Evolutionary conservation across 805 yeast species (phyloP).

Genomic region (Nakazawaea anatomiae): DNA sequence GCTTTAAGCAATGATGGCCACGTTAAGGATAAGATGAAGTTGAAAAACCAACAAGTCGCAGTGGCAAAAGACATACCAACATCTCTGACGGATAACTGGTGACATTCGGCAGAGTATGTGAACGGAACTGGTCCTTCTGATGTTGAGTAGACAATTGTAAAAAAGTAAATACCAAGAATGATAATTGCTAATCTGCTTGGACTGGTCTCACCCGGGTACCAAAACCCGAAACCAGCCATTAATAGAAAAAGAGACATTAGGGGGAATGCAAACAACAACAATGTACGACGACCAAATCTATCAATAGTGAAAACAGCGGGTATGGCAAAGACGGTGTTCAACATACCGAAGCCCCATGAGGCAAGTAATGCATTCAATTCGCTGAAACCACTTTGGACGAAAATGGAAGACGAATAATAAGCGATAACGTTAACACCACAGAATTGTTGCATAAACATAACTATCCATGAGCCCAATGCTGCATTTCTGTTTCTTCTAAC

Average conservation of each 20-base stretch:
- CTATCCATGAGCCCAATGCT: slow-evolving; percentile 71
- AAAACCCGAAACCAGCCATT: slow-evolving; percentile 66
- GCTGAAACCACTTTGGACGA: slow-evolving; percentile 59
- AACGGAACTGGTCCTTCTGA: slow-evolving; percentile 92
- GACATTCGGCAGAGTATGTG: slow-evolving; percentile 81
- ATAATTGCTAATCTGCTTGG: slow-evolving; percentile 60
- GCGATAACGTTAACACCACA: slow-evolving; percentile 90
- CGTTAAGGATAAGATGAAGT: slow-evolving; percentile 63
- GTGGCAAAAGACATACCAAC: slow-evolving; percentile 78
- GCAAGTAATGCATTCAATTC: slow-evolving; percentile 64
- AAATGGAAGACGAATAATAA: slow-evolving; percentile 75
- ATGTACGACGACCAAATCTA: slow-evolving; percentile 63
- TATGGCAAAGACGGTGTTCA: slow-evolving; percentile 73
- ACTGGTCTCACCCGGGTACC: slow-evolving; percentile 42
- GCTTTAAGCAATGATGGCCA: slow-evolving; percentile 70
- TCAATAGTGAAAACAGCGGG: slow-evolving; percentile 83
- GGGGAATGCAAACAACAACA: slow-evolving; percentile 56
- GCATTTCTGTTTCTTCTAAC: slow-evolving; percentile 83
- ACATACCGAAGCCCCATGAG: slow-evolving; percentile 81
- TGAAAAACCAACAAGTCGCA: slow-evolving; percentile 70
- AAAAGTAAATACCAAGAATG: slow-evolving; percentile 68
- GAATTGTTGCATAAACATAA: slow-evolving; percentile 87
- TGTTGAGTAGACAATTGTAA: slow-evolving; percentile 67
- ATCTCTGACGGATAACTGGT: slow-evolving; percentile 74
- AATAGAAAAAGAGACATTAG: slow-evolving; percentile 55